Base-by-base conservation (phyloP, 768 basidiomycete species). In the Pleurotus giganteus region DNA sequence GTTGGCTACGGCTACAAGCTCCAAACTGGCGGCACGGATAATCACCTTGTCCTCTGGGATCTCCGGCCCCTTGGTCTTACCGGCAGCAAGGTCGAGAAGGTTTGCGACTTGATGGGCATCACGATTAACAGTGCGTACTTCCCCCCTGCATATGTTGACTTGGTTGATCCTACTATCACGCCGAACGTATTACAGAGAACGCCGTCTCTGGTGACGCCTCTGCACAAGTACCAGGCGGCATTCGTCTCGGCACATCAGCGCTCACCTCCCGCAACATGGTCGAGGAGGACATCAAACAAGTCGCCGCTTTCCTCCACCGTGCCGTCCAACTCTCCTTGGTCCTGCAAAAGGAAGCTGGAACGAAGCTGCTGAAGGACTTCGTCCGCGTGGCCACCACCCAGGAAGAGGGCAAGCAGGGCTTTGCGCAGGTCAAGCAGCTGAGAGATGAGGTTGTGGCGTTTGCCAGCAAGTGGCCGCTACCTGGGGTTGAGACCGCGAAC, bases 31-130 rank as follows among this genome's bases (percentile, higher is more conserved):
- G 97, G 97, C 57, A 95, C 94, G 15, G 97, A 98, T 71, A 98
- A 92, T 80, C 97, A 99, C 72, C 85, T 98, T 60, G 87, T 98
- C 46, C 88, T 99, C 46, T 98, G 95, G 96, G 97, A 98, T 66
- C 83, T 98, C 58, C 85, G 97, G 31, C 97, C 97, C 27, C 80
- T 97, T 59, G 90, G 92, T 46, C 76, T 98, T 67, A 98, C 97
- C n/a, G 97, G 97, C 47, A 91, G 88, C 78, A 98, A 98, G 75
- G 86, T 99, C 55, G 96, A 98, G 80, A 98, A 97, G 80, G 84
- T 99, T 62, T 97, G 97, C 71, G 96, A 98, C 69, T 80, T 97
- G 47, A 85, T 93, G 71, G 93, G 93, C 56, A 97, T 98, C 69
- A 98, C 95, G 28, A 93, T 98, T 74, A 94, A 94, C 78, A 94